Evolutionary conservation across 2,329 filamentous ascomycete species (phyloP).

Genomic region (Sporothrix schenckii): DNA sequence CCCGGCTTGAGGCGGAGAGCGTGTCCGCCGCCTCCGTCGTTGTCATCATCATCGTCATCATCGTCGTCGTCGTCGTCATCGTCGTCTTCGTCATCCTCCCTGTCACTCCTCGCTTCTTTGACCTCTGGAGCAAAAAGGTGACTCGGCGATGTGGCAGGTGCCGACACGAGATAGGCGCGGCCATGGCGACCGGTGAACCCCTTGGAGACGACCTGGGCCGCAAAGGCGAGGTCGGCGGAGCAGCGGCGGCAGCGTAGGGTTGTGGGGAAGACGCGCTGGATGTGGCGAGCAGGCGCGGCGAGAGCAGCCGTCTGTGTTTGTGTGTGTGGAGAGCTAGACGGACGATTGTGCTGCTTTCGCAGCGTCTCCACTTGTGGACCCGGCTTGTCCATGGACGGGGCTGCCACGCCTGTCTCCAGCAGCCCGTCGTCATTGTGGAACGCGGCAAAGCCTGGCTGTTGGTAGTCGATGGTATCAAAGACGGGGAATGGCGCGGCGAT

Average conservation of each 20-base stretch:
- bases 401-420: neutral
- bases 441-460: neutral
- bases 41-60: neutral
- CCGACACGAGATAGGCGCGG: slow-evolving; percentile 62
- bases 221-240: slow-evolving; percentile 63
- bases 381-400: neutral
- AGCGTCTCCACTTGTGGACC: neutral
- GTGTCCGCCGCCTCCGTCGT: neutral
- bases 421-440: neutral
- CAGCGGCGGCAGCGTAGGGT: slow-evolving; percentile 63
- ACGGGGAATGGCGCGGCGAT: neutral
- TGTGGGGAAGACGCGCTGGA: slow-evolving; percentile 54
- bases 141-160: slow-evolving; percentile 31
- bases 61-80: neutral
- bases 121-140: slow-evolving; percentile 33
- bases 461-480: slow-evolving; percentile 1
- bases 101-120: too few relatives aligned
- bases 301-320: neutral
- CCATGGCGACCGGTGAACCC: slow-evolving; percentile 69
- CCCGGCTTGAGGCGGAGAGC: neutral
- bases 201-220: slow-evolving; percentile 65
- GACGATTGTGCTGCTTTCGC: neutral
- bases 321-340: neutral
- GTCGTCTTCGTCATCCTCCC: neutral
- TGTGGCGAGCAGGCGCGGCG: slow-evolving; percentile 36